Percentiles rank a stretch among this genome's conserved stretches.
Conservation (phyloP, 2,329 filamentous ascomycete species). For the Fusarium camptoceras region DNA sequence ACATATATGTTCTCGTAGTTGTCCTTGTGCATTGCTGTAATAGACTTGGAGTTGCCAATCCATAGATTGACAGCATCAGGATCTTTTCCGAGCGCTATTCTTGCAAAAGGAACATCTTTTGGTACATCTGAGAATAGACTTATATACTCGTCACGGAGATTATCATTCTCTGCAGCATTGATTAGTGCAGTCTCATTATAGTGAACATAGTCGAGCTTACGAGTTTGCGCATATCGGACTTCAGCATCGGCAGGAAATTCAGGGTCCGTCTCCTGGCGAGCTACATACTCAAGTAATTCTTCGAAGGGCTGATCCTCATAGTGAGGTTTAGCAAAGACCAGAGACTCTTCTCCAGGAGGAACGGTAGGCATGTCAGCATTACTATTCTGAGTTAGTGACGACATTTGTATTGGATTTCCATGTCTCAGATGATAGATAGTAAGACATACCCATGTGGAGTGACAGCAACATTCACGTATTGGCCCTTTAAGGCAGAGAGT, state of each 20-base stretch:
- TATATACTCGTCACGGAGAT: constrained; percentile 78
- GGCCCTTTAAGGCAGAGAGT: constrained; percentile 62
- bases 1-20: constrained; percentile 90
- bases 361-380: constrained; percentile 54
- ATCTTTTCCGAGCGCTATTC: constrained; percentile 72
- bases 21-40: constrained; percentile 82
- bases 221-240: constrained; percentile 80
- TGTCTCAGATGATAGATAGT: background rate
- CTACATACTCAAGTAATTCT: constrained; percentile 71
- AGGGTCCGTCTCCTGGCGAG: constrained; percentile 63
- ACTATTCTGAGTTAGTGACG: constrained; percentile 37
- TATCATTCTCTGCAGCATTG: constrained; percentile 76
- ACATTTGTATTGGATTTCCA: background rate
- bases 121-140: constrained; percentile 73
- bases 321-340: constrained; percentile 77
- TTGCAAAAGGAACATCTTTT: constrained; percentile 75
- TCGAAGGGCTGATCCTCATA: constrained; percentile 73
- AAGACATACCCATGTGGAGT: constrained; percentile 76
- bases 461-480: constrained; percentile 78
- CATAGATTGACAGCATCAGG: constrained; percentile 86
- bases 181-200: background rate
- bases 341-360: constrained; percentile 42
- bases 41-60: constrained; percentile 78
- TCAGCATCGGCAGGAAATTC: constrained; percentile 53
- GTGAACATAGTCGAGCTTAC: constrained; percentile 54